Percentiles rank a stretch among this genome's conserved stretches.
Conservation (phyloP, 495 filamentous ascomycete species). For the Extremus antarcticus region DNA sequence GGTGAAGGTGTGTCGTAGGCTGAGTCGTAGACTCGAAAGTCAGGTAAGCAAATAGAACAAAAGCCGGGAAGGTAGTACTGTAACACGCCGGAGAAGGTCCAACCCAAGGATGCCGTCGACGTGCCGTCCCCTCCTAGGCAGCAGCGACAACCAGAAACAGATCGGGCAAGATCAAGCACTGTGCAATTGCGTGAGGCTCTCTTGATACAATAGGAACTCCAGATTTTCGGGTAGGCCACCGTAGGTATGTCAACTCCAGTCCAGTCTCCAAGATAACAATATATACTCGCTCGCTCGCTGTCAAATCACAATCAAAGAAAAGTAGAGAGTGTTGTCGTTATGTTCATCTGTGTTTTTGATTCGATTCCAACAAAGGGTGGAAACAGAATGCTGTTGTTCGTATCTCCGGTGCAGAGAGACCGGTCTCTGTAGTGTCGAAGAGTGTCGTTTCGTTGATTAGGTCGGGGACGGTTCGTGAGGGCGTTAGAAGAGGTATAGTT, state of each 20-base stretch:
- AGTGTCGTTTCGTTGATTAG: background rate
- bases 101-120: background rate
- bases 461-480: background rate
- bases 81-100: background rate
- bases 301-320: conserved; percentile 5
- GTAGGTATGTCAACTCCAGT: conserved; percentile 1
- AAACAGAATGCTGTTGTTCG: background rate
- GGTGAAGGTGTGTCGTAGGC: background rate
- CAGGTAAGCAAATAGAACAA: background rate
- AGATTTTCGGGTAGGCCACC: background rate
- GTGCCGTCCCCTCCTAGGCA: background rate
- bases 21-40: background rate
- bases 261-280: conserved; percentile 10
- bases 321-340: conserved; percentile 8
- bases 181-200: background rate
- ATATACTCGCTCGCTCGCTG: conserved; percentile 13
- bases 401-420: background rate
- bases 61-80: background rate
- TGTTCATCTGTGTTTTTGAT: conserved; percentile 13
- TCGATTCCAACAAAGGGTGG: conserved; percentile 5
- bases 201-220: background rate
- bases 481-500: background rate
- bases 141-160: background rate
- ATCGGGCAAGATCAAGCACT: background rate
- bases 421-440: background rate